Base-by-base conservation (phyloP, 129 eudicot species). In the Tagetes patula region DNA sequence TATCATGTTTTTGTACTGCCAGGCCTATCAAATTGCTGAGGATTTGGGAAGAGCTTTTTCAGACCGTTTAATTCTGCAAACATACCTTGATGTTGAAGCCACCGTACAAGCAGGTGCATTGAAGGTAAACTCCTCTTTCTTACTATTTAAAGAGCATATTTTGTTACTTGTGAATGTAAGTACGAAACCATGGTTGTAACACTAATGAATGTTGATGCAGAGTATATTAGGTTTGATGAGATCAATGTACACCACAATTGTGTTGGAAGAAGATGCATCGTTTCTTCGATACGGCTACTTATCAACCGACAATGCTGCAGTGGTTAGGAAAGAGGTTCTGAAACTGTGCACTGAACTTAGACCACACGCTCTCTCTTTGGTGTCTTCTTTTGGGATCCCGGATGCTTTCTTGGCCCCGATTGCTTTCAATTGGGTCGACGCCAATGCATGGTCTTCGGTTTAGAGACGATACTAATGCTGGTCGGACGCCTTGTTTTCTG, bases 31-130 rank as follows among this genome's bases (percentile, higher is more conserved):
- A 76, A 92, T 83, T 74, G 97, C 99, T 45, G 99, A 95, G 84
- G 97, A 95, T 85, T 79, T 95, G 85, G 97, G 99, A 67, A 90
- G 89, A 88, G 99, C 97, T 54, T 95, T 86, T 70, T 69, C 97
- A 3, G 99, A 91, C 74, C 85, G 84, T 12, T 63, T 87, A 31
- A 75, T 95, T 67, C 72, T 95, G 59, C 96, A 81, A 81, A 80
- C 88, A 54, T 85, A 80, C 79, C 71, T 85, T 36, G 96, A 95
- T 65, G 97, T 87, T 31, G 99, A 95, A 82, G 90, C 85, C 39
- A 74, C 79, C 49, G 75, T 84, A n/a, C 75, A 96, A 6, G 81
- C 82, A 20, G 85, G 87, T 41, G 65, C 89, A 43, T 68, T 90
- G 54, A 95, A 95, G 99, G 99, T 91, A 87, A 20, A 2, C 47